A percentile compares a stretch with the other conserved stretches of the same genome.
These are phyloP conservation scores for Bombardia bombarda DNA, from an alignment of 495 filamentous ascomycete species.

Conservation along the genomic window DNA sequence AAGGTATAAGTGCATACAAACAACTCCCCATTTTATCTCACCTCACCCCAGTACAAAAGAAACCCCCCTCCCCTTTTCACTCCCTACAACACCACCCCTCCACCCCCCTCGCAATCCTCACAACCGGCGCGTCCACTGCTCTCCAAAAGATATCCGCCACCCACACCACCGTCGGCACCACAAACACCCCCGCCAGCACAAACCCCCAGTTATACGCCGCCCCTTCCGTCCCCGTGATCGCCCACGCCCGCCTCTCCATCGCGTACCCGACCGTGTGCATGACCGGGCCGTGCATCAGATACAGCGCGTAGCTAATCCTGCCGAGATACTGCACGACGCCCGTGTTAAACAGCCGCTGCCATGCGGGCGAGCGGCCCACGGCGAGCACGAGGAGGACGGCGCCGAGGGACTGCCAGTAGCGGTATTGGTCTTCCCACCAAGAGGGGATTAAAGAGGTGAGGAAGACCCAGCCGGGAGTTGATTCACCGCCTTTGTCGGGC, in stretches of 20 bases:
- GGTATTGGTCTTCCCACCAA: slow-evolving; percentile 35
- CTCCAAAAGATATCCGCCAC: slow-evolving; percentile 39
- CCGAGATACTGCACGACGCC: slow-evolving; percentile 38
- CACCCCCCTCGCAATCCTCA: slow-evolving; percentile 36
- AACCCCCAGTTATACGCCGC: slow-evolving; percentile 25
- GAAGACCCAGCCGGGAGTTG: slow-evolving; percentile 31
- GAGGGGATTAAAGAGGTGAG: slow-evolving; percentile 30
- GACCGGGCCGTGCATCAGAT: slow-evolving; percentile 46
- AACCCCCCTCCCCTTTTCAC: background rate
- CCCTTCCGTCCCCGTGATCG: slow-evolving; percentile 25
- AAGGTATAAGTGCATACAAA: no score
- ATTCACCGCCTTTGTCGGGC: slow-evolving; percentile 28
- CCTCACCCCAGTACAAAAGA: background rate
- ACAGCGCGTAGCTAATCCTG: slow-evolving; percentile 42
- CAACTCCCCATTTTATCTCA: no score
- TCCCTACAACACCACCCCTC: slow-evolving; percentile 18
- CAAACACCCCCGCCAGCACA: slow-evolving; percentile 22
- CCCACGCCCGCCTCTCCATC: slow-evolving; percentile 26
- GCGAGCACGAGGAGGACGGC: slow-evolving; percentile 32
- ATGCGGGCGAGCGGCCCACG: slow-evolving; percentile 23
- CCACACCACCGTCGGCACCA: slow-evolving; percentile 35
- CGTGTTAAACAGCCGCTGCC: slow-evolving; percentile 30
- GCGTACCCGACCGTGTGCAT: slow-evolving; percentile 36
- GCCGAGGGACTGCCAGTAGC: slow-evolving; percentile 34
- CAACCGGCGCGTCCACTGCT: slow-evolving; percentile 36